phyloP scores from a whole-genome alignment of 2,329 filamentous ascomycete species.

The Sarocladiaceae sp. region DNA sequence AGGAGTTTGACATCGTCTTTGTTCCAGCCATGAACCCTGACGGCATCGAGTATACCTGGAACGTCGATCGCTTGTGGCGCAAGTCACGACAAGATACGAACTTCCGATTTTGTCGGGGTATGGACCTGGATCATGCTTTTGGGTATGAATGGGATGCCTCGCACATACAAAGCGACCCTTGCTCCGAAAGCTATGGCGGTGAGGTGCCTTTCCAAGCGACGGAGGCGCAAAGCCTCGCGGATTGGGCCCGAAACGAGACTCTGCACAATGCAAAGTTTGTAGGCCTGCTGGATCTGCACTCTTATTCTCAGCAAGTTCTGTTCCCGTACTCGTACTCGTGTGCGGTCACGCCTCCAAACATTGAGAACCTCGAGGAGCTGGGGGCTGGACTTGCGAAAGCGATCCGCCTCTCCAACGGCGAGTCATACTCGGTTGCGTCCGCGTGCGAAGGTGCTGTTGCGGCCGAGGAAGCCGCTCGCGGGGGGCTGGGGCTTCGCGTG shows the following conservation, averaged over 20 bases:
- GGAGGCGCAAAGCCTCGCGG: slow-evolving; percentile 67
- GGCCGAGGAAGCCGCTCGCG: slow-evolving; percentile 14
- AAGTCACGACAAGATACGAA: slow-evolving; percentile 85
- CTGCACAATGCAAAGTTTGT: slow-evolving; percentile 68
- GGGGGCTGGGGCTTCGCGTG: slow-evolving; percentile 38
- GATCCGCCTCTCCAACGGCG: slow-evolving; percentile 72
- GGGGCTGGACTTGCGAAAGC: slow-evolving; percentile 83
- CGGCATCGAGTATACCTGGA: slow-evolving; percentile 91
- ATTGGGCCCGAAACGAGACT: slow-evolving; percentile 79
- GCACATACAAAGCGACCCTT: slow-evolving; percentile 65
- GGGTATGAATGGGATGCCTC: slow-evolving; percentile 76
- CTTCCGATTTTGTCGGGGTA: slow-evolving; percentile 74
- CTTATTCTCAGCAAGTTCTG: slow-evolving; percentile 89
- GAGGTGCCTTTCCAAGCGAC: slow-evolving; percentile 75
- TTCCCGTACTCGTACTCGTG: slow-evolving; percentile 92
- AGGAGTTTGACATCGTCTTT: slow-evolving; percentile 82
- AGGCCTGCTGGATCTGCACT: slow-evolving; percentile 86
- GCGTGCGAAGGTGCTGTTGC: slow-evolving; percentile 76
- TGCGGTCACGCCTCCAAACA: slow-evolving; percentile 66
- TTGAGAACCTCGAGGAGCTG: slow-evolving; percentile 89
- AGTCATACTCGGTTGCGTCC: slow-evolving; percentile 69
- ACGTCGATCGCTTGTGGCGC: slow-evolving; percentile 85
- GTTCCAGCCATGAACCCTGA: slow-evolving; percentile 89
- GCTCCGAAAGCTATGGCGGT: slow-evolving; percentile 85
- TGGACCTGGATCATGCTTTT: slow-evolving; percentile 86